phyloP scores from a whole-genome alignment of 2,329 filamentous ascomycete genomes.

The Curvularia hawaiiensis region DNA sequence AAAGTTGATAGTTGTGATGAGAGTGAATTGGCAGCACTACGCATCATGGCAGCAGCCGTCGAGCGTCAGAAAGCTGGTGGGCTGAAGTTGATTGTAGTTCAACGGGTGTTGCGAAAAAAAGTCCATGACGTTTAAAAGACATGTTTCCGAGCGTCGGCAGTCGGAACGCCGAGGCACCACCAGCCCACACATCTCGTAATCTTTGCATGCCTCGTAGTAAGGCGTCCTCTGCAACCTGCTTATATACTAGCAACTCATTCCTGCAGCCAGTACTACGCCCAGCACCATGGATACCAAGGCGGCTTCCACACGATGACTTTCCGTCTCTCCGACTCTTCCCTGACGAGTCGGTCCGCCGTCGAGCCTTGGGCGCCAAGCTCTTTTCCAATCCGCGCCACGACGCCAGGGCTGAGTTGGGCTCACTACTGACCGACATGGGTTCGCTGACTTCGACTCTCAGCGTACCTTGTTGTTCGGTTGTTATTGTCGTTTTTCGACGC shows the following conservation, averaged over 20 bases:
- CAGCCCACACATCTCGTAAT: background rate
- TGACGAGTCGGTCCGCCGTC: conserved; percentile 29
- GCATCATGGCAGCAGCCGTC: conserved; percentile 16
- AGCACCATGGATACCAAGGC: conserved; percentile 1
- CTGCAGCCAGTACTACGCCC: background rate
- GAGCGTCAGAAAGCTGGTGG: background rate
- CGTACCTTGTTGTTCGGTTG: background rate
- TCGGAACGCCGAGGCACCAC: conserved; percentile 19
- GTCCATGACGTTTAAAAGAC: conserved; percentile 25
- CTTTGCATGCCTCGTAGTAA: background rate
- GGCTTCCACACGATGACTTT: background rate
- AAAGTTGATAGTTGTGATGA: conserved; percentile 33
- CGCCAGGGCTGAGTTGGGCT: conserved; percentile 10
- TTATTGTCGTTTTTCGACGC: background rate
- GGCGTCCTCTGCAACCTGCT: background rate
- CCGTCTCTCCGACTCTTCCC: conserved; percentile 11
- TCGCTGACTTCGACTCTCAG: conserved; percentile 1
- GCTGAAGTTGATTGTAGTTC: background rate
- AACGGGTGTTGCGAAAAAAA: conserved; percentile 15
- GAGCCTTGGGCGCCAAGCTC: conserved; percentile 24
- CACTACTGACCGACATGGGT: background rate
- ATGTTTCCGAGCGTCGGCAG: conserved; percentile 16
- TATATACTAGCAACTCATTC: background rate
- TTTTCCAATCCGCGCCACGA: conserved; percentile 12
- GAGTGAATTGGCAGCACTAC: conserved; percentile 11